Evolutionary conservation across 331 rosid species (phyloP).

Genomic region (Acacia concinna): DNA sequence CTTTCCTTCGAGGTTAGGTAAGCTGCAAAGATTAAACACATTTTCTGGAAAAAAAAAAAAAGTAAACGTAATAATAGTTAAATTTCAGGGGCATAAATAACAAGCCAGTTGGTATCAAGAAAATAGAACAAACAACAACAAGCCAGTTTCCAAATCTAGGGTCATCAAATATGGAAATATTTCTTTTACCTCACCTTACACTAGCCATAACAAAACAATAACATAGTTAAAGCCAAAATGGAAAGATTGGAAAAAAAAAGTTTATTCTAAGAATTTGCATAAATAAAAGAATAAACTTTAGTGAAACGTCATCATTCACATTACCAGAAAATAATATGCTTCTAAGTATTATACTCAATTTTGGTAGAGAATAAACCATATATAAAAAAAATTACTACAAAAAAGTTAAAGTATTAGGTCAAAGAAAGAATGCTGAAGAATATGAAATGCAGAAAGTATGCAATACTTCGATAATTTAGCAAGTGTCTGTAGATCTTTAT

Average conservation of each 20-base stretch:
- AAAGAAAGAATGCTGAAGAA: slow-evolving; percentile 22
- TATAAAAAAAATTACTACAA: not conserved
- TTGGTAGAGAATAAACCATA: not conserved
- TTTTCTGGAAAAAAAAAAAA: slow-evolving; percentile 63
- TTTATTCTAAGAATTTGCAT: slow-evolving; percentile 9
- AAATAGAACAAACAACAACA: too few relatives aligned
- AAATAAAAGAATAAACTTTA: not conserved
- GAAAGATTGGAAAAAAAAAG: not conserved
- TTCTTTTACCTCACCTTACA: not conserved
- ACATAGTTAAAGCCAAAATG: slow-evolving; percentile 22
- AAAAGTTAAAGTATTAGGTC: not conserved
- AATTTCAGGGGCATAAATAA: slow-evolving; percentile 26
- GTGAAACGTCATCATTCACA: not conserved
- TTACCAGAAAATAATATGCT: slow-evolving; percentile 5
- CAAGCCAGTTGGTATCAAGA: too few relatives aligned
- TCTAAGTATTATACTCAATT: not conserved
- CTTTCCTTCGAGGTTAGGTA: slow-evolving; percentile 66
- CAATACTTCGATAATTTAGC: slow-evolving; percentile 85
- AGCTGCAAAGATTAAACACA: slow-evolving; percentile 78
- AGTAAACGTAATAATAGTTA: slow-evolving; percentile 31
- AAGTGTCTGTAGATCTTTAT: slow-evolving; percentile 97
- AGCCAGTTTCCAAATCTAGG: not conserved
- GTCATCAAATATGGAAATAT: slow-evolving; percentile 21
- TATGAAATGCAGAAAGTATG: slow-evolving; percentile 23
- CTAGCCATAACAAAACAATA: slow-evolving; percentile 2